Conservation (phyloP, 805 yeast species). For the Osmozyma mogii region DNA sequence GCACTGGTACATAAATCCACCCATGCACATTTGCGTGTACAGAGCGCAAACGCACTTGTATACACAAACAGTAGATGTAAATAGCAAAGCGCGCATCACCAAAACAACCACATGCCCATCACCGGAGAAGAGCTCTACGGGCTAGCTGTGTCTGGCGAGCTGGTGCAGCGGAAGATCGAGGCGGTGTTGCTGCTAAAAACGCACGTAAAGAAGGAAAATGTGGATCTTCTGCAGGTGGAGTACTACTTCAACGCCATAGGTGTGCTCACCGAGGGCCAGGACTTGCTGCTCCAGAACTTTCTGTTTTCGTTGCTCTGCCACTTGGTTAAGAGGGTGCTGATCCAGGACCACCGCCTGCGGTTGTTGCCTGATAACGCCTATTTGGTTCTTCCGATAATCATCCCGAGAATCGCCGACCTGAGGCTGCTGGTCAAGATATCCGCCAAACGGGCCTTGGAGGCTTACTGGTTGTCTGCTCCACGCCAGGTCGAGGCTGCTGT, state of each 20-base stretch:
- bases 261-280: slow-evolving; percentile 34
- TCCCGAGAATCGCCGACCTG: slow-evolving; percentile 38
- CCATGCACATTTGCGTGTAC: too few relatives aligned
- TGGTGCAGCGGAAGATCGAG: slow-evolving; percentile 7
- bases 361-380: slow-evolving; percentile 35
- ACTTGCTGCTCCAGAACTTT: slow-evolving; percentile 28
- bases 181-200: slow-evolving; percentile 34
- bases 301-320: slow-evolving; percentile 50
- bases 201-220: slow-evolving; percentile 47
- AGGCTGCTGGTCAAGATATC: slow-evolving; percentile 30
- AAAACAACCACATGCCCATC: slow-evolving; percentile 7
- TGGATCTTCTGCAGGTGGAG: slow-evolving; percentile 42
- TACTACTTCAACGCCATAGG: slow-evolving; percentile 43
- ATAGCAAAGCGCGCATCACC: slow-evolving; percentile 1
- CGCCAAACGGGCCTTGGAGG: slow-evolving; percentile 44
- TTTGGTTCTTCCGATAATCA: slow-evolving; percentile 44
- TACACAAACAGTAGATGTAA: background rate
- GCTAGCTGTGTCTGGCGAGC: slow-evolving; percentile 7
- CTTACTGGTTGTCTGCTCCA: slow-evolving; percentile 48
- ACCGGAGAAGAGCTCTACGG: slow-evolving; percentile 10
- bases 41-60: background rate
- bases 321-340: slow-evolving; percentile 47
- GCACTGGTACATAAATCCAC: too few relatives aligned
- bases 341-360: slow-evolving; percentile 40
- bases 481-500: slow-evolving; percentile 38